Percentiles rank a stretch among this genome's conserved stretches.
Evolutionary conservation across 495 filamentous ascomycete genomes (phyloP).

Genomic region (Penicillium salamii): DNA sequence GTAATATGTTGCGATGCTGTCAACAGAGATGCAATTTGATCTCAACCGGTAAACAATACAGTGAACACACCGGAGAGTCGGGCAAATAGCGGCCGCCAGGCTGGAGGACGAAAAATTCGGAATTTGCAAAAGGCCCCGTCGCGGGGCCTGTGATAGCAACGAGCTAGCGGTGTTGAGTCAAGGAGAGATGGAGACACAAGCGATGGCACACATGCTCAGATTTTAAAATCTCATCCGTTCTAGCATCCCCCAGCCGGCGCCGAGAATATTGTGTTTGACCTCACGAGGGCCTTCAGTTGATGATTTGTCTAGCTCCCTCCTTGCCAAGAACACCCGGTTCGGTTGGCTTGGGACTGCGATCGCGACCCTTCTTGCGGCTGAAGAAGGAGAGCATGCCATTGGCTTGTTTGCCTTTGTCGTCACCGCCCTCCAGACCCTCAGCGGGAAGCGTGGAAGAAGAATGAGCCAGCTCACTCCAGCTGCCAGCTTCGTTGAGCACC

Average conservation of each 20-base stretch:
- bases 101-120: not conserved
- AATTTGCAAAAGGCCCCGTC: no score
- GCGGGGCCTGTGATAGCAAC: no score
- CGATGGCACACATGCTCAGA: not conserved
- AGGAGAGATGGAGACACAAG: not conserved
- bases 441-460: slow-evolving; percentile 71
- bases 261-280: not conserved
- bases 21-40: not conserved
- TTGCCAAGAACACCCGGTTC: slow-evolving; percentile 93
- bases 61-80: not conserved
- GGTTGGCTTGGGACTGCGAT: slow-evolving; percentile 88
- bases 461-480: slow-evolving; percentile 84
- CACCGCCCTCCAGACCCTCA: slow-evolving; percentile 51
- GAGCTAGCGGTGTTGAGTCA: no score
- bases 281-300: slow-evolving; percentile 26
- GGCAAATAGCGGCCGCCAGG: not conserved
- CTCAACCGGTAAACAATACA: not conserved
- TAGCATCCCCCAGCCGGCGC: no score
- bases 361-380: slow-evolving; percentile 81
- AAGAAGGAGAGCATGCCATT: slow-evolving; percentile 88
- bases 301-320: slow-evolving; percentile 75
- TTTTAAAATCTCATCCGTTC: not conserved
- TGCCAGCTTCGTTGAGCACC: slow-evolving; percentile 81
- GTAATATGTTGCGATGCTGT: slow-evolving; percentile 9
- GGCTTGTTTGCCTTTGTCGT: slow-evolving; percentile 46